phyloP scores from a whole-genome alignment of 192 early-diverging fungal genomes.

The Powellomyces hirtus region DNA sequence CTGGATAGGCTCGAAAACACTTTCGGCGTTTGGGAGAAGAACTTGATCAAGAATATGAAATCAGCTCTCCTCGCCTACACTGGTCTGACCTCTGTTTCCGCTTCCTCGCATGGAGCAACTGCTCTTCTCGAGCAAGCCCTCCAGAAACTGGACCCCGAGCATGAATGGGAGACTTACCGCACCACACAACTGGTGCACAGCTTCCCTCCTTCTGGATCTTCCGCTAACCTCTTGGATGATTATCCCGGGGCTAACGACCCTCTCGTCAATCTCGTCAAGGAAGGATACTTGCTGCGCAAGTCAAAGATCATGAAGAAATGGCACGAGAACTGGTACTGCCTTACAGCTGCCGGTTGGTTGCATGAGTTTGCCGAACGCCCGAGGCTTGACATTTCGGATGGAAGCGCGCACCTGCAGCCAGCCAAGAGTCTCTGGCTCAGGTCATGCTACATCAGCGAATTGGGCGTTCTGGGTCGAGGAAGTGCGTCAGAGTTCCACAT shows the following conservation, averaged over 20 bases:
- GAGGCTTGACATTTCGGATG: neutral
- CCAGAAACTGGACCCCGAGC: constrained; percentile 1
- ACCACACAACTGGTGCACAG: neutral
- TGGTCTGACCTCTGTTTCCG: neutral
- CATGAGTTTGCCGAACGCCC: constrained; percentile 25
- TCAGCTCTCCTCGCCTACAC: constrained; percentile 20
- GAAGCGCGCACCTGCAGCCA: neutral
- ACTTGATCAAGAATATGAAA: constrained; percentile 11
- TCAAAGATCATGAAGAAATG: constrained; percentile 19
- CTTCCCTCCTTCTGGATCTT: neutral
- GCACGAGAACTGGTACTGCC: constrained; percentile 19
- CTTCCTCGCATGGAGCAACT: neutral
- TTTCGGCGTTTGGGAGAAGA: constrained; percentile 15
- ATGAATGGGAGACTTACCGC: constrained; percentile 19
- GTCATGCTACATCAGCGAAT: neutral
- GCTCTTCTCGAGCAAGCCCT: constrained; percentile 5
- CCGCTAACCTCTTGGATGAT: neutral
- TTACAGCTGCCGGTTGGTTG: constrained; percentile 16
- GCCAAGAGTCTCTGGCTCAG: constrained; percentile 16
- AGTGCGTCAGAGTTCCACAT: constrained; percentile 19
- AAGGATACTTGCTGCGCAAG: constrained; percentile 18
- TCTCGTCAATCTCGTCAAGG: constrained; percentile 18
- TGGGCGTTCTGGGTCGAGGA: neutral
- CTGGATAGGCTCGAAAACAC: neutral
- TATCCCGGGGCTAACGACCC: constrained; percentile 12